Base-by-base conservation (phyloP, 1,284 basidiomycete species). In the Ganoderma resinaceum region DNA sequence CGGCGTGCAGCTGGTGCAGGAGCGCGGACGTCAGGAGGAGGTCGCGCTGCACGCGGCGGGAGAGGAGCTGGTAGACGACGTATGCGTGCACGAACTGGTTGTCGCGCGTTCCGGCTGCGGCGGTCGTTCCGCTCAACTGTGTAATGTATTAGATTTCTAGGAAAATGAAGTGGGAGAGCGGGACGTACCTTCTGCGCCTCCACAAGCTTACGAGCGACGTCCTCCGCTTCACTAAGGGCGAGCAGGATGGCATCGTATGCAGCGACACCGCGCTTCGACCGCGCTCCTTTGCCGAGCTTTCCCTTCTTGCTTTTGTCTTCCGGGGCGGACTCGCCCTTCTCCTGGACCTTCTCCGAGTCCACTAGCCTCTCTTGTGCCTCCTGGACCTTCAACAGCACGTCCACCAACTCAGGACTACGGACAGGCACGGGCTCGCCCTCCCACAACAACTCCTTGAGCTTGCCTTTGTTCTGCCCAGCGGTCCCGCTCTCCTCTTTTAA, bases 361-460 rank as follows among this genome's bases (percentile, higher is more conserved):
- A 75, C 80, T 65, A 91, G 79, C 73, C 83, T 86, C 63, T 81
- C 81, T 75, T 96, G 89, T 2, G 93, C 95, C 16, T 91, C 89
- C 76, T 96, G 94, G 3, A 97, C 93, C 74, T 89, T 92, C 68
- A 95, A 80, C 70, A 98, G 83, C 23, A 94, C 94, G 75, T 94
- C 94, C 62, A 98, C 95, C 62, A 99, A 83, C 81, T 99, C 96
- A 0, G 96, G 95, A 75, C 93, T 96, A 65, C 96, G 88, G 59
- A 98, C 87, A 20, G 96, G 95, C 9, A 99, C 89, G 3, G 89
- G 87, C 74, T 93, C 87, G 12, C 89, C 94, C 69, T 96, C 94
- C 93, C 96, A 99, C 5, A 84, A 76, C 60, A 97, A 80, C 65
- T 87, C 71, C 62, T 74, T 76, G 31, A 80, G 71, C 70, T 78